These are phyloP conservation scores for Phytophthora ramorum DNA, from an alignment of 352 stramenopile species.

Conservation along the genomic window DNA sequence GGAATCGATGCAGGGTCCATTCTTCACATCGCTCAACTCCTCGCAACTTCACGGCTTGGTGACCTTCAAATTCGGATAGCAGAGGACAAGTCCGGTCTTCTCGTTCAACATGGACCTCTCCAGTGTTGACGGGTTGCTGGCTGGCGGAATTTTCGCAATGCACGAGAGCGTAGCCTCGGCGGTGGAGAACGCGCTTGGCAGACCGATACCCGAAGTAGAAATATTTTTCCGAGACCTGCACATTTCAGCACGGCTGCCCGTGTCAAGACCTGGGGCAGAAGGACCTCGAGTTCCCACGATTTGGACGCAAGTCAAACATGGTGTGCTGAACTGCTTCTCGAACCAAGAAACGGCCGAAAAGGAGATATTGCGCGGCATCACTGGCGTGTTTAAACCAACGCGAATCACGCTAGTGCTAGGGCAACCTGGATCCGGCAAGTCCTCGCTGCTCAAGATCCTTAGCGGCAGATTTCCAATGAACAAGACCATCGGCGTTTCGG, in stretches of 20 bases:
- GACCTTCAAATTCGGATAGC: not conserved
- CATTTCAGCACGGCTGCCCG: conserved; percentile 38
- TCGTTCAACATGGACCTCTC: conserved; percentile 31
- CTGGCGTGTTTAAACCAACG: conserved; percentile 42
- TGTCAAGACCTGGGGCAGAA: conserved; percentile 29
- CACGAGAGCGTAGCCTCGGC: conserved; percentile 52
- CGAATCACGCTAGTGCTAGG: conserved; percentile 53
- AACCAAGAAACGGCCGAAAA: conserved; percentile 42
- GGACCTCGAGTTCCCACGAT: conserved; percentile 38
- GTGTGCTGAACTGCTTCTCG: conserved; percentile 23
- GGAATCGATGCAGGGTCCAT: not conserved
- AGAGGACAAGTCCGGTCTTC: not conserved
- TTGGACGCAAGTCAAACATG: conserved; percentile 38
- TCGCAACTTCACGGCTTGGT: not conserved
- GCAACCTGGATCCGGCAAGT: conserved; percentile 51
- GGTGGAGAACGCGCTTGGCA: conserved; percentile 45
- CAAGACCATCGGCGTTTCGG: conserved; percentile 48
- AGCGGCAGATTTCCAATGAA: conserved; percentile 50
- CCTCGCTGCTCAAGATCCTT: conserved; percentile 45
- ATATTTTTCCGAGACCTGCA: conserved; percentile 61
- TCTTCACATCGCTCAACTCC: not conserved
- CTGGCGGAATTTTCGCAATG: conserved; percentile 56
- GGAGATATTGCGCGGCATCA: conserved; percentile 46
- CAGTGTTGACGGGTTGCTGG: conserved; percentile 56
- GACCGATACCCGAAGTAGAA: conserved; percentile 57